These are phyloP conservation scores for Rhododendron kiyosumense DNA, from an alignment of 148 eudicot genomes.

Conservation along the genomic window DNA sequence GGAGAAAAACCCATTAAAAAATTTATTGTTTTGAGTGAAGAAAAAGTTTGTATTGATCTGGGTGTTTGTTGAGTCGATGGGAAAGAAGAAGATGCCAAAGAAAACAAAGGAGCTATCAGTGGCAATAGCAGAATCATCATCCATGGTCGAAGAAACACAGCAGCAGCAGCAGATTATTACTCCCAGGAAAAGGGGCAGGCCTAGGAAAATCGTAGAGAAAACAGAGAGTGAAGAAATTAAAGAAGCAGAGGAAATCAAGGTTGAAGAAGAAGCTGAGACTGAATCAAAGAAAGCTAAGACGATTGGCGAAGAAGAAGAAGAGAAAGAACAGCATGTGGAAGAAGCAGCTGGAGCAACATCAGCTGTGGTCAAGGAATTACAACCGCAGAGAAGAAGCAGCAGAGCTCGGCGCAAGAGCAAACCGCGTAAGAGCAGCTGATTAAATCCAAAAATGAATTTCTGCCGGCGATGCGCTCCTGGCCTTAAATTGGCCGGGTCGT, in stretches of 20 bases:
- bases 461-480: background rate
- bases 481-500: no score
- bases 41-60: background rate
- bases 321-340: constrained; percentile 5
- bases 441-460: background rate
- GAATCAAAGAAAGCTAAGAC: constrained; percentile 15
- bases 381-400: constrained; percentile 22
- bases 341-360: constrained; percentile 1
- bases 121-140: constrained; percentile 37
- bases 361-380: background rate
- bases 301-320: constrained; percentile 3
- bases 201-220: constrained; percentile 30
- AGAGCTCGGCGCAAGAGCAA: constrained; percentile 30
- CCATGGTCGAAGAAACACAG: constrained; percentile 6
- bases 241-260: constrained; percentile 5
- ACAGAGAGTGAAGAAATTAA: constrained; percentile 10
- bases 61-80: constrained; percentile 22
- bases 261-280: background rate
- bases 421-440: constrained; percentile 29
- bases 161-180: constrained; percentile 8
- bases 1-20: background rate
- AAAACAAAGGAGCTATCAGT: constrained; percentile 31
- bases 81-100: constrained; percentile 34
- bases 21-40: background rate
- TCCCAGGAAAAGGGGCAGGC: constrained; percentile 48